Base-by-base conservation (phyloP, 495 filamentous ascomycete genomes). In the Trichoderma reesei region DNA sequence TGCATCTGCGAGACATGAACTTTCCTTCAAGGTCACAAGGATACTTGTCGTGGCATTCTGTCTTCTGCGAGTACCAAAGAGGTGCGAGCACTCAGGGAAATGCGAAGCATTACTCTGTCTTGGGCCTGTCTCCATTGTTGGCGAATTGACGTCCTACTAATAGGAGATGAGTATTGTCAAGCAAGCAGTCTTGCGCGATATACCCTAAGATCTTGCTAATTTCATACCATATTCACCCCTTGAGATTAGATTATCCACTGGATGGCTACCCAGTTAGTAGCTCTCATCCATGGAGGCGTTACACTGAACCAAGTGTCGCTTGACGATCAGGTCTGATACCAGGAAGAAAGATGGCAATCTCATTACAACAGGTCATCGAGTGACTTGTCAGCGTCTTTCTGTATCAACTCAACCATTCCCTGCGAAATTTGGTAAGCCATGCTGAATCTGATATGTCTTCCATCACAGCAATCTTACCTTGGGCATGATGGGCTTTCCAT, bases 391-490 rank as follows among this genome's bases (percentile, higher is more conserved):
- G 93, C 88, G 71, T 98, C 94, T 66, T 91, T 88, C 72, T 88
- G 91, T 73, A 98, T 97, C 68, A 98, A 76, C 44, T 94, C 90
- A 51, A 94, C 72, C 94, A 98, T 98, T 7, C 91, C 94, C 91
- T 96, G 68, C 36, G 18, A 18, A 20, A 13, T 2, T 34, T 41
- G 41, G 41, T 26, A 34, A 62, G 34, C 31, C 1, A 36, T 68
- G 18, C 69, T 60, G 39, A 56, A 60, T 66, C 37, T 26, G 61
- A 67, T 5, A 62, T 60, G 9, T 14, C 31, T 16, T 18, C 8
- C 18, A 14, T 41, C 9, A 2, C 60, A 20, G 37, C 59, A 34
- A 41, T 73, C 84, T 73, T 77, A 94, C 93, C 76, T 88, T 79
- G 38, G 94, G 94, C 92, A 98, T 96, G 41, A 96, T 83, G 8